Percentiles rank a stretch among this genome's conserved stretches.
These are phyloP conservation scores for Cryptococcus depauperatus DNA, from an alignment of 1,284 basidiomycete genomes.

Conservation along the genomic window DNA sequence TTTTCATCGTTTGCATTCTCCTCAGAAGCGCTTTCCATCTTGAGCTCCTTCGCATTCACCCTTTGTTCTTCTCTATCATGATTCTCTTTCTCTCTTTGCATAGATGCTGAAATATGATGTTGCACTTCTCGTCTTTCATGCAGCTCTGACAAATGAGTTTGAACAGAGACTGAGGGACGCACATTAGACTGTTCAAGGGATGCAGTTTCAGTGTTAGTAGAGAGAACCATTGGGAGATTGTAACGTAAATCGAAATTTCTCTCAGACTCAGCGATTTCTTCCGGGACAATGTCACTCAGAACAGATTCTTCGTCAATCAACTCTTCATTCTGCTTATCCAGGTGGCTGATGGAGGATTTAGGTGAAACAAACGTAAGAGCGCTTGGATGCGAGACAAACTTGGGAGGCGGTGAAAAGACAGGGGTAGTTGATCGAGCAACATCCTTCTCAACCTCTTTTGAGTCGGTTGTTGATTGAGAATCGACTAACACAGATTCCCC, in stretches of 20 bases:
- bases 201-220: too few species aligned
- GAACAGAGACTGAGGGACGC: slow-evolving; percentile 17
- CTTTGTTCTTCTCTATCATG: slow-evolving; percentile 6
- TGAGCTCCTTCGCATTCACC: not conserved
- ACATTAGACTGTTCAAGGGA: slow-evolving; percentile 1
- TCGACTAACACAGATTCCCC: slow-evolving; percentile 6
- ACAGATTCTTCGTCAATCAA: slow-evolving; percentile 15
- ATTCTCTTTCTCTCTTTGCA: slow-evolving; percentile 2
- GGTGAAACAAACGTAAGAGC: slow-evolving; percentile 1
- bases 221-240: too few species aligned
- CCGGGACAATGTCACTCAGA: slow-evolving; percentile 6
- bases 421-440: slow-evolving; percentile 15
- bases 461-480: not conserved
- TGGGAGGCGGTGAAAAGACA: slow-evolving; percentile 2
- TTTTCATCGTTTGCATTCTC: too few species aligned
- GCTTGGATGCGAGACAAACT: not conserved
- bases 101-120: slow-evolving; percentile 5
- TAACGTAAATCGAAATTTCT: too few species aligned
- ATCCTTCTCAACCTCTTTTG: not conserved
- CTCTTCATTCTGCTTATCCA: slow-evolving; percentile 13
- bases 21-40: not conserved
- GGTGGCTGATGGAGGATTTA: slow-evolving; percentile 1
- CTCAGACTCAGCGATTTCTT: not conserved
- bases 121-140: slow-evolving; percentile 15
- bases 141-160: slow-evolving; percentile 3